Percentiles rank a stretch among this genome's conserved stretches.
These are phyloP conservation scores for Citrullus mucosospermus DNA, from an alignment of 306 rosid species.

Conservation along the genomic window DNA sequence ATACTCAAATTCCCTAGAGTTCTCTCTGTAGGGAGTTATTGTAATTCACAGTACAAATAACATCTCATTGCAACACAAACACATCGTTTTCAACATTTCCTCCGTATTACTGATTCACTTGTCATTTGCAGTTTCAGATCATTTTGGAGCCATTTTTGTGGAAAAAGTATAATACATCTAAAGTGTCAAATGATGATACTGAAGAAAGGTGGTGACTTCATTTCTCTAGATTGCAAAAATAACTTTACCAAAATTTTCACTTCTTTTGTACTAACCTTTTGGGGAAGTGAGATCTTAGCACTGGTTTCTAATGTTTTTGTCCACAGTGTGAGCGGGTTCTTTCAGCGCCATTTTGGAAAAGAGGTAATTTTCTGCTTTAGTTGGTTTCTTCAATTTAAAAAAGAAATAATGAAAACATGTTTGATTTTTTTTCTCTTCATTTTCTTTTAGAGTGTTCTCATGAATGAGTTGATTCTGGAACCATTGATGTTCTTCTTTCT, in stretches of 20 bases:
- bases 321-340: constrained; percentile 70
- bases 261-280: constrained; percentile 5
- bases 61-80: background rate
- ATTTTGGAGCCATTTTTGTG: constrained; percentile 84
- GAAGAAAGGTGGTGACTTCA: constrained; percentile 49
- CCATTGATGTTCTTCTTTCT: background rate
- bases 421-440: background rate
- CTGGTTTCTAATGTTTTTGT: constrained; percentile 14
- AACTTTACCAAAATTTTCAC: constrained; percentile 3
- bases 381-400: background rate
- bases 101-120: constrained; percentile 4
- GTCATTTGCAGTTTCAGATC: constrained; percentile 56
- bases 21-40: background rate
- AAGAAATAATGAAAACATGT: background rate
- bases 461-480: background rate
- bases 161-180: constrained; percentile 39
- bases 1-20: background rate
- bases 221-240: constrained; percentile 7
- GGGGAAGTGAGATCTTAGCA: constrained; percentile 8
- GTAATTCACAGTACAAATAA: background rate
- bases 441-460: background rate
- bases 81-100: background rate
- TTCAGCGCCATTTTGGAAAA: constrained; percentile 87
- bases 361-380: constrained; percentile 37
- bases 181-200: constrained; percentile 30